Evolutionary conservation across 2,329 filamentous ascomycete genomes (phyloP).

Genomic region (Aspergillus neoniger): DNA sequence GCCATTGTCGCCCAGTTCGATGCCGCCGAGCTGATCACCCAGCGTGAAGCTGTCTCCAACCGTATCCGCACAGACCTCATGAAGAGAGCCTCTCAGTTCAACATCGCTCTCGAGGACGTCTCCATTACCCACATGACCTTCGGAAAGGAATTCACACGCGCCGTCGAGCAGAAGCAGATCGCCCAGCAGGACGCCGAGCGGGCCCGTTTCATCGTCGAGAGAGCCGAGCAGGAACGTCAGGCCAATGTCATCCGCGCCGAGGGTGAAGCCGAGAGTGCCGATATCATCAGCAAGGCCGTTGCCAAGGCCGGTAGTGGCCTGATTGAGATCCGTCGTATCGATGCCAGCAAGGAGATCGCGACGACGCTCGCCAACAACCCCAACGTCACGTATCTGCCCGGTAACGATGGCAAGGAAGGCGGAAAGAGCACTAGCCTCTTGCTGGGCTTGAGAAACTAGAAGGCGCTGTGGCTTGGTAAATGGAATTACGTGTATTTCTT

Average conservation of each 20-base stretch:
- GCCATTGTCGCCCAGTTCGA: conserved; percentile 98
- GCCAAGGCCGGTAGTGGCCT: conserved; percentile 90
- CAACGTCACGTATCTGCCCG: conserved; percentile 92
- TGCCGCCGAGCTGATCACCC: conserved; percentile 96
- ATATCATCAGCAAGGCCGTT: conserved; percentile 92
- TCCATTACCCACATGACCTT: conserved; percentile 99
- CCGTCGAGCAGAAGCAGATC: conserved; percentile 99
- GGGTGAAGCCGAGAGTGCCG: conserved; percentile 94
- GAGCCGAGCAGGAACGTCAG: conserved; percentile 97
- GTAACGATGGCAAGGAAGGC: conserved; percentile 60
- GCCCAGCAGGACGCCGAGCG: conserved; percentile 98
- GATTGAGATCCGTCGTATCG: conserved; percentile 94
- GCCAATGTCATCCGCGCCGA: conserved; percentile 98
- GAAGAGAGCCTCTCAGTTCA: conserved; percentile 93
- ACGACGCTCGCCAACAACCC: conserved; percentile 85
- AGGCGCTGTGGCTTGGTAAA: conserved; percentile 1
- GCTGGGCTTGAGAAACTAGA: conserved; percentile 63
- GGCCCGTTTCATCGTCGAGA: conserved; percentile 96
- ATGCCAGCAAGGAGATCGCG: conserved; percentile 94
- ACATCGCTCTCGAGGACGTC: conserved; percentile 97
- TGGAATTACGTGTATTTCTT: conserved; percentile 21
- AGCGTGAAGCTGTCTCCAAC: conserved; percentile 94
- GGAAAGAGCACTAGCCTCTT: conserved; percentile 68
- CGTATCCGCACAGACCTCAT: conserved; percentile 91
- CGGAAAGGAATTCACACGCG: conserved; percentile 96